Evolutionary conservation across 208 protist genomes (phyloP).

Genomic region (Polymyxa betae): DNA sequence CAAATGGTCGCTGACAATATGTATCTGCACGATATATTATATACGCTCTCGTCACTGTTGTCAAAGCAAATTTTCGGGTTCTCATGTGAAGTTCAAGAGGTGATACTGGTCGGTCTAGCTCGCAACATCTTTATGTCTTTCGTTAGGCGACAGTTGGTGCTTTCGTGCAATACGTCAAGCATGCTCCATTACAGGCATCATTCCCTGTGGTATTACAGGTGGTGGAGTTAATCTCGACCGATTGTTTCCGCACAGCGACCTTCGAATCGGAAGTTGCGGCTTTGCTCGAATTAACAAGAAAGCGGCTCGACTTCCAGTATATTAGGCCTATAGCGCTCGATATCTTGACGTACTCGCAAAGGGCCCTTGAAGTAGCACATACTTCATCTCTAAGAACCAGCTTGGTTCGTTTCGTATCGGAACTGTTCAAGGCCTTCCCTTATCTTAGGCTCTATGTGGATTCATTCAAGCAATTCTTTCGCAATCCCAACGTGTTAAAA

Average conservation of each 20-base stretch:
- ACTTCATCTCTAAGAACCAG: not conserved
- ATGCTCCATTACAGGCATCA: not conserved
- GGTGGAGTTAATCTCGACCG: not conserved
- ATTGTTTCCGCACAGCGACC: conserved; percentile 16
- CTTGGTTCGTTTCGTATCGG: not conserved
- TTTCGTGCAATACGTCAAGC: not conserved
- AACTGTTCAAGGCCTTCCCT: not conserved
- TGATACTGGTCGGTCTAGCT: not conserved
- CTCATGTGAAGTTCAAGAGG: conserved; percentile 9
- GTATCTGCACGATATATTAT: not conserved
- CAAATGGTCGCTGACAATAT: not conserved
- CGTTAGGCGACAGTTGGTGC: not conserved
- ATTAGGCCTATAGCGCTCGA: not conserved
- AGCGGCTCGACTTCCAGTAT: not conserved
- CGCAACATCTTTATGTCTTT: not conserved
- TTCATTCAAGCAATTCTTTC: not conserved
- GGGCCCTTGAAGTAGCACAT: conserved; percentile 18
- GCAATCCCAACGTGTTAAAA: not conserved
- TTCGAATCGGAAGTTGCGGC: conserved; percentile 6
- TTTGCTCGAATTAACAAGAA: not conserved
- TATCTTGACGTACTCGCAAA: not conserved
- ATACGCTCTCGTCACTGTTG: not conserved
- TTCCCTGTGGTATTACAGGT: not conserved
- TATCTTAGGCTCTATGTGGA: not conserved
- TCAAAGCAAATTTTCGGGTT: not conserved